Evolutionary conservation across 1,284 basidiomycete species (phyloP).

Genomic region (Tilletiopsis washingtonensis): DNA sequence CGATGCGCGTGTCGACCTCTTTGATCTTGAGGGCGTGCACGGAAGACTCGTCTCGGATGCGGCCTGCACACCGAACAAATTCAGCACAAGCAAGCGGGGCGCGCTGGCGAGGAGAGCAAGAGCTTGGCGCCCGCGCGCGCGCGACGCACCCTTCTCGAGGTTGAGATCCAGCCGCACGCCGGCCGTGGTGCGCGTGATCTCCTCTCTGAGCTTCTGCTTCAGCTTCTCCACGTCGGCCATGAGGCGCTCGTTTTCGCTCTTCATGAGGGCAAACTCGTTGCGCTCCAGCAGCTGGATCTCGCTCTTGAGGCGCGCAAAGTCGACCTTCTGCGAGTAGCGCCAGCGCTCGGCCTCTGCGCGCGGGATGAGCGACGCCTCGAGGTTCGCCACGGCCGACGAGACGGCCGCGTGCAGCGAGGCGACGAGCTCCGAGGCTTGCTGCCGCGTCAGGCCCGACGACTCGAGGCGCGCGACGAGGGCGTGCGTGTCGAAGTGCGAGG

Average conservation of each 20-base stretch:
- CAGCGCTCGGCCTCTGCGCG: slow-evolving; percentile 42
- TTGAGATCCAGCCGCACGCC: slow-evolving; percentile 92
- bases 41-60: slow-evolving; percentile 86
- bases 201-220: slow-evolving; percentile 82
- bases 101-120: background rate
- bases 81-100: background rate
- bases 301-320: slow-evolving; percentile 93
- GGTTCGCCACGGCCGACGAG: slow-evolving; percentile 40
- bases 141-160: slow-evolving; percentile 68
- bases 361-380: slow-evolving; percentile 38
- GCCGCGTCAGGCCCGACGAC: slow-evolving; percentile 36
- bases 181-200: slow-evolving; percentile 75
- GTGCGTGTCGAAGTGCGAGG: slow-evolving; percentile 47
- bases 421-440: slow-evolving; percentile 43
- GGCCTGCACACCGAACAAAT: slow-evolving; percentile 47
- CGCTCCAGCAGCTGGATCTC: slow-evolving; percentile 94
- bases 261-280: slow-evolving; percentile 92
- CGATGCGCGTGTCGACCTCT: slow-evolving; percentile 94
- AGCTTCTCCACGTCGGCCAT: slow-evolving; percentile 88
- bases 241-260: slow-evolving; percentile 87
- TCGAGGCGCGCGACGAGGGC: slow-evolving; percentile 42
- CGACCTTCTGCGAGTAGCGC: slow-evolving; percentile 56
- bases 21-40: slow-evolving; percentile 94
- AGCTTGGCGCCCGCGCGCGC: background rate
- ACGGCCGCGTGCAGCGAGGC: slow-evolving; percentile 40